Evolutionary conservation across 2,329 filamentous ascomycete species (phyloP), one percentile per base, ranked within the genome.

Genomic region (Trichophyton rubrum): DNA sequence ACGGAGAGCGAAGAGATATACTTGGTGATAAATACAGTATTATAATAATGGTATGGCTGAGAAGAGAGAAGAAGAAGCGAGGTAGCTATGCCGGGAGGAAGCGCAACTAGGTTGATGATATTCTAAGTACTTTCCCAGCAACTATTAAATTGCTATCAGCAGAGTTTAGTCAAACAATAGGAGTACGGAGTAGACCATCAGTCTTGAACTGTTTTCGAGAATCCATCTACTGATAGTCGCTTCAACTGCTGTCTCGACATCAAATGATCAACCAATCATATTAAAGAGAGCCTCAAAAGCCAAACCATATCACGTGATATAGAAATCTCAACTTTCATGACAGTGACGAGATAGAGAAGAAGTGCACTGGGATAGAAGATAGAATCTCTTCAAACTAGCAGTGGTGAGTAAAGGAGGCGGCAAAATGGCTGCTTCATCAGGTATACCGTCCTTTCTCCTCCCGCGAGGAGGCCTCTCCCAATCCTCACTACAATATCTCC

Each of bases 361-460:
- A n/a, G 22, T 33, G 47, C 47, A 33, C n/a, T n/a, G n/a, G 13
- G 15, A 17, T n/a, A 33, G n/a, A 27, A 30, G 9, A 11, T 53
- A 15, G 9, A 20, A 33, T 20, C 3, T 5, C 1, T 15, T 15
- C 24, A n/a, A 55, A 38, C 3, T 9, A 35, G 49, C 24, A 55
- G 51, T 8, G 33, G 27, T n/a, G 15, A 30, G 13, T 4, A 24
- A 43, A n/a, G 35, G 56, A 58, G 56, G n/a, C 8, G 41, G 22
- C 62, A 56, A 58, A 60, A 65, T 64, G 57, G 58, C 61, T 47
- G 60, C 62, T 59, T 40, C 66, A 49, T 55, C 65, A 7, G 53
- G 67, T 60, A 86, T 88, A 63, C 85, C 85, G 33, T 80, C 80
- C 55, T 88, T 88, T 69, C 80, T 88, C n/a, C 79, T 88, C 45